Base-by-base conservation (phyloP, 2,329 filamentous ascomycete species). In the Aspergillus jensenii region DNA sequence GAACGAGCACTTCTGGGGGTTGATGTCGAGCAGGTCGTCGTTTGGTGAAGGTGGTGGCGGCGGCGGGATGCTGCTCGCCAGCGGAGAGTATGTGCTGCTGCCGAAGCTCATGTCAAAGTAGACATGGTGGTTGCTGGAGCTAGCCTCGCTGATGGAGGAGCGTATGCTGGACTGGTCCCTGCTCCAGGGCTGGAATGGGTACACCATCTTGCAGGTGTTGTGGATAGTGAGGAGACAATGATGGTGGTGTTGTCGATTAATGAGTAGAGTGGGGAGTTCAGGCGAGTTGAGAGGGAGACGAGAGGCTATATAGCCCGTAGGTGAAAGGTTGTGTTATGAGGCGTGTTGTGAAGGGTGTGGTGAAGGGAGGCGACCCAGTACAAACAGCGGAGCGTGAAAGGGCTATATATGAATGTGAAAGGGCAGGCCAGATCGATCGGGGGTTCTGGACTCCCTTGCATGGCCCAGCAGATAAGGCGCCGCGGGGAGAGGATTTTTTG, bases 1-100 rank as follows among this genome's bases (percentile, higher is more conserved):
- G 67, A 77, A 78, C 37, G 74, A 76, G 8, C 71, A 74, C 61
- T 76, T 77, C 69, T 74, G 74, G 9, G 75, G 75, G 37, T 68
- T 69, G 62, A 77, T 76, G 55, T 77, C 75, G 47, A 75, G 70
- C 2, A 76, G 63, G 17, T 69, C 68, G 62, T 77, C 71, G 61
- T 62, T 71, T 11, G 72, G 73, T 23, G 74, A 73, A 14, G 75
- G 72, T 33, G 75, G 74, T 19, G 75, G 75, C 17, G 75, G 73
- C 19, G 73, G 71, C 17, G 74, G 74, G n/a, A 71, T 55, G 14
- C 9, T 47, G n/a, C 23, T 54, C 15, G 67, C 65, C 31, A 64
- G 61, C 2, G 63, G 64, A 19, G 67, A 69, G 56, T 59, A 68
- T 31, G 61, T 59, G 44, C 63, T 59, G 44, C 63, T 64, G 60